A percentile compares a stretch with the other conserved stretches of the same genome.
These are phyloP conservation scores for Fusarium mundagurra DNA, from an alignment of 2,329 filamentous ascomycete species.

Conservation along the genomic window DNA sequence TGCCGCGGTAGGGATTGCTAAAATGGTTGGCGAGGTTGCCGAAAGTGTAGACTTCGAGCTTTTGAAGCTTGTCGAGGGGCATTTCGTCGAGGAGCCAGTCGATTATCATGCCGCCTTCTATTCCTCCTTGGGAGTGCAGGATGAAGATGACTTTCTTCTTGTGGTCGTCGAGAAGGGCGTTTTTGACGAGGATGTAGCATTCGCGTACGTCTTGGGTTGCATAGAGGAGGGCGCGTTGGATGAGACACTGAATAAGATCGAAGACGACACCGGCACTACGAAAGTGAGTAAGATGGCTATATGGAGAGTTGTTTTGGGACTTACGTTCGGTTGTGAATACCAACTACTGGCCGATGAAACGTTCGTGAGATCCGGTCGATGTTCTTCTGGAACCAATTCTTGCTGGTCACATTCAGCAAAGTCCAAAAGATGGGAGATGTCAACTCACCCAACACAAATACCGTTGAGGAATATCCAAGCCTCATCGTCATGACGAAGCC, in stretches of 20 bases:
- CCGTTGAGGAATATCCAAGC: slow-evolving; percentile 32
- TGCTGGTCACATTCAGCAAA: background rate
- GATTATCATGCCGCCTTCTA: slow-evolving; percentile 29
- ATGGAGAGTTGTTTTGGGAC: background rate
- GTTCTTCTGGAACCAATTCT: slow-evolving; percentile 30
- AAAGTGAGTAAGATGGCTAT: background rate
- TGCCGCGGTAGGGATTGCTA: slow-evolving; percentile 19
- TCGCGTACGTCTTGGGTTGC: slow-evolving; percentile 26
- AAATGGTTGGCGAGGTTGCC: slow-evolving; percentile 30
- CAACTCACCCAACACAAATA: slow-evolving; percentile 22
- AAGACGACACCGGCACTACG: slow-evolving; percentile 18
- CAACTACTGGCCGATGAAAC: slow-evolving; percentile 23
- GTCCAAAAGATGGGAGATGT: accelerated
- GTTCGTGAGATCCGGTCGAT: slow-evolving; percentile 22
- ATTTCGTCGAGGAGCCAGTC: slow-evolving; percentile 32
- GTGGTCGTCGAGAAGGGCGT: slow-evolving; percentile 3
- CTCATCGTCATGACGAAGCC: slow-evolving; percentile 21
- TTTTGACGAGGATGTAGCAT: slow-evolving; percentile 26
- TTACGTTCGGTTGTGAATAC: slow-evolving; percentile 25
- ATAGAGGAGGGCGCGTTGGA: slow-evolving; percentile 26
- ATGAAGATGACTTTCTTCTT: slow-evolving; percentile 28
- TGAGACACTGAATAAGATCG: slow-evolving; percentile 22
- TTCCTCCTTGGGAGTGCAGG: slow-evolving; percentile 20
- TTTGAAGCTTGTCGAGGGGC: slow-evolving; percentile 13
- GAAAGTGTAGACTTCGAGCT: slow-evolving; percentile 31